These are phyloP conservation scores for Yamadazyma olivae DNA, from an alignment of 805 yeast species.

Conservation along the genomic window DNA sequence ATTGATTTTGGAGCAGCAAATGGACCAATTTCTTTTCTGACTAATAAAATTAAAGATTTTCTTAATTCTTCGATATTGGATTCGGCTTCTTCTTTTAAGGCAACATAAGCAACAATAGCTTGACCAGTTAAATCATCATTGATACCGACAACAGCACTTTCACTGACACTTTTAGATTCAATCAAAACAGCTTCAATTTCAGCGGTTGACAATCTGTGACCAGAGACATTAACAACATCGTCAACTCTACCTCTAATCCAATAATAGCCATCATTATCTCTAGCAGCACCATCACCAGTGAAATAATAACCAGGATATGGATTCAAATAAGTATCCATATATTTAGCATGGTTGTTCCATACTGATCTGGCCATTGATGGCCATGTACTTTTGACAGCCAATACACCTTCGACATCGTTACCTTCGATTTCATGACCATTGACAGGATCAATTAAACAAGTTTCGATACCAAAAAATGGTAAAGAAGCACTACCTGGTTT, in stretches of 20 bases:
- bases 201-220: constrained; percentile 85
- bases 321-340: constrained; percentile 74
- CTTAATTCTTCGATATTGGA: constrained; percentile 53
- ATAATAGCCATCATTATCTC: constrained; percentile 79
- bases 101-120: constrained; percentile 80
- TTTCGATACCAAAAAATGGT: constrained; percentile 80
- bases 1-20: constrained; percentile 82
- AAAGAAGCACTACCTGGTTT: constrained; percentile 85
- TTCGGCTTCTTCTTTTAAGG: constrained; percentile 54
- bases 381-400: constrained; percentile 72
- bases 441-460: constrained; percentile 71
- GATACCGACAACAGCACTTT: constrained; percentile 81
- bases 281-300: constrained; percentile 89
- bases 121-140: constrained; percentile 83
- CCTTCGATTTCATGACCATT: constrained; percentile 67
- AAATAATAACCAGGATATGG: constrained; percentile 82
- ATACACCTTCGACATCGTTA: constrained; percentile 76
- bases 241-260: constrained; percentile 88
- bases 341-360: constrained; percentile 73
- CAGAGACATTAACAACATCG: constrained; percentile 84
- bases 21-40: constrained; percentile 79
- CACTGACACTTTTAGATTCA: constrained; percentile 69
- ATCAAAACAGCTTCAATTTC: constrained; percentile 82
- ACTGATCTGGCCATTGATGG: constrained; percentile 84
- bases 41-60: constrained; percentile 64